These are phyloP conservation scores for Ganoderma meredithae DNA, from an alignment of 1,284 basidiomycete genomes.

Conservation along the genomic window DNA sequence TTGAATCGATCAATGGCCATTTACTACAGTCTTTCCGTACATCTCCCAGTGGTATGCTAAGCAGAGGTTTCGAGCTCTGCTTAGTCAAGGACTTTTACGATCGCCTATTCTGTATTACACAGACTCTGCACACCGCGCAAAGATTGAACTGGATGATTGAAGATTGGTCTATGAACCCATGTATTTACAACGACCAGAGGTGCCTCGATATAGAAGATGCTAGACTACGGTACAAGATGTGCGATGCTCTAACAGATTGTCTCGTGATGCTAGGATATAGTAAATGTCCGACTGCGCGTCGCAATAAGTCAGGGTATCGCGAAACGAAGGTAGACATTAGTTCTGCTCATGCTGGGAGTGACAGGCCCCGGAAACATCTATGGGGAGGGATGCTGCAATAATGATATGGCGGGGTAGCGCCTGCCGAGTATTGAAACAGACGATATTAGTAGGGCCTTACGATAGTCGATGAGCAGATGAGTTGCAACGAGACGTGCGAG, in stretches of 20 bases:
- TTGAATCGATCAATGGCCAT: background rate
- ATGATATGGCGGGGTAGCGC: conserved; percentile 42
- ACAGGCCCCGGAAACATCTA: conserved; percentile 52
- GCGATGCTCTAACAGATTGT: conserved; percentile 72
- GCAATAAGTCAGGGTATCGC: conserved; percentile 65
- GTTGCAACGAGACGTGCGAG: conserved; percentile 65
- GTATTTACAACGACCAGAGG: conserved; percentile 37
- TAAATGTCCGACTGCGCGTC: conserved; percentile 59
- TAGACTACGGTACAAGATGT: conserved; percentile 60
- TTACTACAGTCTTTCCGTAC: background rate
- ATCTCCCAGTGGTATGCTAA: background rate
- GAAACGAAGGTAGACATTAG: conserved; percentile 59
- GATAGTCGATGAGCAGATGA: conserved; percentile 60
- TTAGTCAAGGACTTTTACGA: background rate
- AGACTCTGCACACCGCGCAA: background rate
- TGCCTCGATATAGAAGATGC: conserved; percentile 41
- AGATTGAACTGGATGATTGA: background rate
- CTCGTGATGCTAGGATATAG: conserved; percentile 66
- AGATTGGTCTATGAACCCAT: conserved; percentile 20
- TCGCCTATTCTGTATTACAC: background rate
- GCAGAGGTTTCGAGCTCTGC: background rate
- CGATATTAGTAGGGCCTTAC: conserved; percentile 58
- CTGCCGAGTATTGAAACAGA: conserved; percentile 48
- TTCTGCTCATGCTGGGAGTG: conserved; percentile 54
- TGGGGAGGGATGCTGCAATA: conserved; percentile 43